Base-by-base conservation (phyloP, 768 basidiomycete genomes). In the Xerocomus potaroensis region DNA sequence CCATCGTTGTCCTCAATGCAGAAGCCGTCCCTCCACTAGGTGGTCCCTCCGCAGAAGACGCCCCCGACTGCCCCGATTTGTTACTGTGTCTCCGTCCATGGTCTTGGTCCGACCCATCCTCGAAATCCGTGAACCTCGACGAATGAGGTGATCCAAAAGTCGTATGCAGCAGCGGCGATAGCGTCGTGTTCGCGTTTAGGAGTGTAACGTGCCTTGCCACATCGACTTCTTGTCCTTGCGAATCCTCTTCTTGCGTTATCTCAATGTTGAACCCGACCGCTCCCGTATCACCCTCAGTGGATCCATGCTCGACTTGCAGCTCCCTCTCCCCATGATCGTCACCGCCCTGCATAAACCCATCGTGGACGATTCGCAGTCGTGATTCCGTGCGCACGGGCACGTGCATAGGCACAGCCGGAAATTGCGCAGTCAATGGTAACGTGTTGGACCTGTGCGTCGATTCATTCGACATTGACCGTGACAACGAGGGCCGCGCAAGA, bases 121-220 rank as follows among this genome's bases (percentile, higher is more conserved):
- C 65, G 11, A 45, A 15, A 19, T 67, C 64, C 24, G 66, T 64
- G 39, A 55, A 59, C 47, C 58, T 50, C 29, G 62, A 62, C 15
- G 68, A 63, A 51, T 60, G 51, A 3, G 71, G 72, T 14, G 73
- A 72, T 34, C 68, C 63, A 54, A 76, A 75, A 8, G 63, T 62
- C 26, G 72, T 66, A 55, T 74, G 72, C 33, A 74, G 54, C 8
- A 73, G 45, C 15, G 73, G 72, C 8, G 72, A 71, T 1, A 65
- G 36, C 27, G 53, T 26, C 30, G 14, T 21, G 43, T 55, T 48
- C 29, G 18, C 3, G 34, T 49, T 48, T 36, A 36, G 6, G 16
- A 55, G 40, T 19, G 36, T 30, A 32, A 47, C 14, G 3, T 43
- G 34, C 31, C 41, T 44, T 18, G 24, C 23, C 5, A 41, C 41